Evolutionary conservation across 306 rosid genomes (phyloP).

Genomic region (Quercus suber): DNA sequence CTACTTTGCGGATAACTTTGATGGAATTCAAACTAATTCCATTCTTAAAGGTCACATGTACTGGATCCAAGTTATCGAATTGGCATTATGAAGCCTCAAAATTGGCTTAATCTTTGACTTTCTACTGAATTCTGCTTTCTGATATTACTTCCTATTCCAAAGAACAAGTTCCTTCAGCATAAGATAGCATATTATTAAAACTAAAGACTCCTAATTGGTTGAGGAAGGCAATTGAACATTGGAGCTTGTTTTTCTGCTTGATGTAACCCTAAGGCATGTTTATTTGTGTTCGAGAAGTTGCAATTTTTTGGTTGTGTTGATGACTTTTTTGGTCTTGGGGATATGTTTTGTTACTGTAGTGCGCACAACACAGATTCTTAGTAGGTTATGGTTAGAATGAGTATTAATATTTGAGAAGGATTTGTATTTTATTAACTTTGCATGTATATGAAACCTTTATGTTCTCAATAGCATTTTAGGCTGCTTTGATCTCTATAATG

Average conservation of each 20-base stretch:
- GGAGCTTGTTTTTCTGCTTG: neutral
- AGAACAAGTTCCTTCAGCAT: neutral
- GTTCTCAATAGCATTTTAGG: neutral
- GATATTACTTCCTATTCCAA: neutral
- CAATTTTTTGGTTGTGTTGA: neutral
- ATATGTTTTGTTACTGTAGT: too few relatives aligned
- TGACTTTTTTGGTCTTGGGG: neutral
- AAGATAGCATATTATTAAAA: neutral
- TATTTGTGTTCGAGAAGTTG: neutral
- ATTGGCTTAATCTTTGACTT: neutral
- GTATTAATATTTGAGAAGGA: neutral
- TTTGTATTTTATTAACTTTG: neutral
- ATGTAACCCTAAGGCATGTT: neutral
- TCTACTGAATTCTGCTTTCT: neutral
- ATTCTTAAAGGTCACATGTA: neutral
- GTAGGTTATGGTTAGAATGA: too few relatives aligned
- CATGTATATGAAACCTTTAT: neutral
- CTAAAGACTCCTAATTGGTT: neutral
- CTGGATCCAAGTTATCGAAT: neutral
- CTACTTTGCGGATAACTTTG: neutral
- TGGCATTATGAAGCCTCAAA: neutral
- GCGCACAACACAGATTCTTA: too few relatives aligned
- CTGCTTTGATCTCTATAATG: conserved; percentile 11
- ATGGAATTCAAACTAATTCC: neutral
- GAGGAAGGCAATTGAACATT: too few relatives aligned